Base-by-base conservation (phyloP, 768 basidiomycete genomes). In the Hericium rajendrae region DNA sequence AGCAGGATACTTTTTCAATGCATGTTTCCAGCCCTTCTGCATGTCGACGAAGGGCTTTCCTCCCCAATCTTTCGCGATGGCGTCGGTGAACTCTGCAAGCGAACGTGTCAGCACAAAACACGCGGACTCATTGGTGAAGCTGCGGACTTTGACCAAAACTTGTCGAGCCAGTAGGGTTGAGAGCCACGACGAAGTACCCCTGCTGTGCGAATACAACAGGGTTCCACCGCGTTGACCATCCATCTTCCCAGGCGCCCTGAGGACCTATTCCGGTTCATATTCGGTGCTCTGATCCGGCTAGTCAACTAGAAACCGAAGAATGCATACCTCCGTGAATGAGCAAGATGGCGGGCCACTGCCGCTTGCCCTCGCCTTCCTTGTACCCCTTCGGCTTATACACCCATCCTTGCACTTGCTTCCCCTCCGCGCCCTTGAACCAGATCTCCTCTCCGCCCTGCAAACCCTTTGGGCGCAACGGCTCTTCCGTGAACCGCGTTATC, bases 91-190 rank as follows among this genome's bases (percentile, higher is more conserved):
- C 28, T 84, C 90, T 91, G 58, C 32, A 15, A 49, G 46, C 28
- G 22, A 13, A 18, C 15, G 9, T 16, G 41, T 50, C 48, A 50
- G 26, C 13, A 50, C 9, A 48, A 28, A 1, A 38, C 16, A 49
- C 43, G 12, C 56, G 6, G 41, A 32, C 39, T 6, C 50, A n/a
- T 16, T 46, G 48, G 39, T 43, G 28, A 41, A 13, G 37, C 0
- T 26, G 18, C 12, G 15, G 48, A 84, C 89, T 77, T 79, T 95
- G 93, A 3, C 93, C 94, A 63, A 94, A 97, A 0, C 90, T 86
- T 3, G 95, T 97, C 28, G 87, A 90, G 9, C 95, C 95, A 0
- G 94, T 95, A 2, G 95, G 95, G 68, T 98, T 97, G 64, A 97
- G 85, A 32, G 86, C 77, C 41, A 97, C 78, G 11, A 83, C 81